These are phyloP conservation scores for Citrus australasica DNA, from an alignment of 345 rosid species.

Conservation along the genomic window DNA sequence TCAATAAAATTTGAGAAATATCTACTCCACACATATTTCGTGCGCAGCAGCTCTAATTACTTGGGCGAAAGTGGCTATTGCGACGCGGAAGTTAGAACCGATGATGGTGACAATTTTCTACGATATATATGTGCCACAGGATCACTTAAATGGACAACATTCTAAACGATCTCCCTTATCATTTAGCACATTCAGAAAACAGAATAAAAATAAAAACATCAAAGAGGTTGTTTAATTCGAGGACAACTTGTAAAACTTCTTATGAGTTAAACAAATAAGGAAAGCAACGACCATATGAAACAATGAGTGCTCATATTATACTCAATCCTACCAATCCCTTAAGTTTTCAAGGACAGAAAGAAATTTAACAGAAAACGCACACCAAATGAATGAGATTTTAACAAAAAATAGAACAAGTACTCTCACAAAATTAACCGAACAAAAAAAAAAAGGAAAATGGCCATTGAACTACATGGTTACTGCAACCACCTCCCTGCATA, in stretches of 20 bases:
- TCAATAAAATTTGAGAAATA: no score
- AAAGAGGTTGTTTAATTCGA: no score
- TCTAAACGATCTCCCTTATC: not conserved
- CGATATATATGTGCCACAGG: no score
- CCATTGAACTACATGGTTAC: slow-evolving; percentile 1
- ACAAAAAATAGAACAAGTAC: not conserved
- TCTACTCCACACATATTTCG: fast-evolving
- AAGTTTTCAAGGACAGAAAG: not conserved
- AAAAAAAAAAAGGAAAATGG: no score
- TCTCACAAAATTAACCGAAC: not conserved
- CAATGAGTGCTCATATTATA: not conserved
- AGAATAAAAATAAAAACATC: not conserved
- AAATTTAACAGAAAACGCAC: not conserved
- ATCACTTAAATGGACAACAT: no score
- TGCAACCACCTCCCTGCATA: not conserved
- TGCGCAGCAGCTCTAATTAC: no score
- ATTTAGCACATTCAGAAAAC: not conserved
- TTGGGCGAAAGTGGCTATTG: no score
- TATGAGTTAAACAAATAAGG: not conserved
- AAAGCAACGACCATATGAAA: not conserved
- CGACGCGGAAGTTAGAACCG: not conserved
- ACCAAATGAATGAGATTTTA: not conserved
- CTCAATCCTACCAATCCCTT: not conserved
- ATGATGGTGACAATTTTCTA: not conserved
- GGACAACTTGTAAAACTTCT: no score